Percentiles rank a stretch among this genome's conserved stretches.
phyloP scores from a whole-genome alignment of 306 rosid species.

The Mimosa pudica region DNA sequence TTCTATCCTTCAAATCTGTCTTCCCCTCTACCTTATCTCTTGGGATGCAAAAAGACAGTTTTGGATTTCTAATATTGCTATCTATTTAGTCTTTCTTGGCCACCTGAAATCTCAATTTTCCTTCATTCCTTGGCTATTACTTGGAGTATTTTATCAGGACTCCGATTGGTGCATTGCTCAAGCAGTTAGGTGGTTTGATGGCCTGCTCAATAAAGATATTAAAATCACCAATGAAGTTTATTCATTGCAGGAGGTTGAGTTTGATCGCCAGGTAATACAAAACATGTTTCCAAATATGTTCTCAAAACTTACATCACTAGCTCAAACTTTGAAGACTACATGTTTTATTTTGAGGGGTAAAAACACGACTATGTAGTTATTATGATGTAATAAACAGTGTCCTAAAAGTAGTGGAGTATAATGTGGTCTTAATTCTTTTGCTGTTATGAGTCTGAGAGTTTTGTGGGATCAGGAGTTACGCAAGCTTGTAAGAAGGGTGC shows the following conservation, averaged over 20 bases:
- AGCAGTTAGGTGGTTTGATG: conserved; percentile 79
- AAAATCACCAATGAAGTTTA: conserved; percentile 78
- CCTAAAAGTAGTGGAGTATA: neutral
- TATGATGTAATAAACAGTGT: neutral
- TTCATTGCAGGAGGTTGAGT: conserved; percentile 76
- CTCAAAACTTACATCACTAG: no score
- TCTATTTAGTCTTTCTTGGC: conserved; percentile 2
- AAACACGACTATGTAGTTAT: neutral
- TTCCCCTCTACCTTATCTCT: neutral
- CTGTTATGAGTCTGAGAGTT: neutral
- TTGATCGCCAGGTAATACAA: conserved; percentile 78
- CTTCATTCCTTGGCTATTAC: conserved; percentile 11
- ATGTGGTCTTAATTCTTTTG: no score
- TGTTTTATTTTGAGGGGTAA: neutral
- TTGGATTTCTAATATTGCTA: conserved; percentile 1
- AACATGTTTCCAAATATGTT: no score
- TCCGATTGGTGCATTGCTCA: conserved; percentile 39
- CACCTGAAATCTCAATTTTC: neutral
- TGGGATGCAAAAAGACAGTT: neutral
- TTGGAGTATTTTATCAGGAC: conserved; percentile 49
- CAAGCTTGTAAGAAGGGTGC: conserved; percentile 72
- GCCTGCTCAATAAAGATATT: conserved; percentile 66
- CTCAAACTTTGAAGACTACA: no score
- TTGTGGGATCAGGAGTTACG: conserved; percentile 69
- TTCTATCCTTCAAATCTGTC: neutral